These are phyloP conservation scores for Sanghuangporus baumii DNA, from an alignment of 1,284 basidiomycete species.

Conservation along the genomic window DNA sequence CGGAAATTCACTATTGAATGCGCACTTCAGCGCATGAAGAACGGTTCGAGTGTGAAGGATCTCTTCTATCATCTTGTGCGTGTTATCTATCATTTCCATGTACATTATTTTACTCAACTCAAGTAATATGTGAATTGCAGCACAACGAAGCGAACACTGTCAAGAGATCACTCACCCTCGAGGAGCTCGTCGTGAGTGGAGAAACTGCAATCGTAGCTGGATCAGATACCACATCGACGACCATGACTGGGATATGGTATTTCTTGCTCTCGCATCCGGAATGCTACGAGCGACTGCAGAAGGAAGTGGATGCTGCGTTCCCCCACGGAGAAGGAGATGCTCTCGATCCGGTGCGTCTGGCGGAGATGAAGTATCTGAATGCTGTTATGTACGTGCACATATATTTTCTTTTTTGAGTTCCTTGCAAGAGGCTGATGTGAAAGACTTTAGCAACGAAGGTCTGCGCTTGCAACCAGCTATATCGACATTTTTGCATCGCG, in stretches of 20 bases:
- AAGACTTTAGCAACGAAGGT: conserved; percentile 7
- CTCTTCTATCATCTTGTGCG: conserved; percentile 13
- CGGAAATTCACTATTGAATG: conserved; percentile 13
- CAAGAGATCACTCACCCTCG: conserved; percentile 18
- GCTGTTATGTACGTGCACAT: conserved; percentile 26
- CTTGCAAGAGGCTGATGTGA: too few species aligned
- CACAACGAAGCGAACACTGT: conserved; percentile 20
- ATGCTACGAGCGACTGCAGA: conserved; percentile 23
- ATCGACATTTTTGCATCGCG: conserved; percentile 11
- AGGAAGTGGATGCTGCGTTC: conserved; percentile 27
- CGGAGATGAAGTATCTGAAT: conserved; percentile 29
- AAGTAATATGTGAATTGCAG: conserved; percentile 25
- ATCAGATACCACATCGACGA: conserved; percentile 32
- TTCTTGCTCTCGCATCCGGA: conserved; percentile 30
- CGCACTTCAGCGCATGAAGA: conserved; percentile 6
- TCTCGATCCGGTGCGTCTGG: conserved; percentile 19
- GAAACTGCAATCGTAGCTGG: conserved; percentile 32
- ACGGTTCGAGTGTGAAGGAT: conserved; percentile 11
- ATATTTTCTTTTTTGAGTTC: not conserved
- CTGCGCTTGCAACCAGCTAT: conserved; percentile 13
- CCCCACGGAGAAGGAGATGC: conserved; percentile 17
- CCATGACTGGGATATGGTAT: conserved; percentile 27
- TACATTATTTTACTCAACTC: conserved; percentile 18
- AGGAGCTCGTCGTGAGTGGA: conserved; percentile 28
- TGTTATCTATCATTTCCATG: not conserved